Evolutionary conservation across 805 yeast genomes (phyloP).

Genomic region (Nakazawaea pomicola): DNA sequence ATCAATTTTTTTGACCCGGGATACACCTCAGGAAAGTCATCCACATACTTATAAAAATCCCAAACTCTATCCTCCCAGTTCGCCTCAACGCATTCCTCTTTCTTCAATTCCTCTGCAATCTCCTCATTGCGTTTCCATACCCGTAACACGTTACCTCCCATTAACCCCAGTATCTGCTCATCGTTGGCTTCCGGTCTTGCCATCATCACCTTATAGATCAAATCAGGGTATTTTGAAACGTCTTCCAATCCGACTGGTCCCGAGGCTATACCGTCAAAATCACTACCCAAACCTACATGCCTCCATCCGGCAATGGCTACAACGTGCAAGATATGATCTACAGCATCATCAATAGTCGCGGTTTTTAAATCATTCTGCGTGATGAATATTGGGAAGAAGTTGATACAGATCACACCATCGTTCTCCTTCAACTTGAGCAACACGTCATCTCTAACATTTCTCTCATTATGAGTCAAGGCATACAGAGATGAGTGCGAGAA

Average conservation of each 20-base stretch:
- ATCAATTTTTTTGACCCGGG: slow-evolving; percentile 24
- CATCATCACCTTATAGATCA: slow-evolving; percentile 25
- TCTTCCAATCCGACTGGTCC: slow-evolving; percentile 41
- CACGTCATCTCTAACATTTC: slow-evolving; percentile 41
- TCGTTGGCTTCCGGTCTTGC: slow-evolving; percentile 33
- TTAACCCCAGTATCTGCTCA: slow-evolving; percentile 29
- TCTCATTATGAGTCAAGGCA: slow-evolving; percentile 27
- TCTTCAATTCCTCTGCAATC: slow-evolving; percentile 15
- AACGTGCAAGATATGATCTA: slow-evolving; percentile 33
- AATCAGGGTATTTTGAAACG: slow-evolving; percentile 41
- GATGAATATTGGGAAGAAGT: slow-evolving; percentile 35
- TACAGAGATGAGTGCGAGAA: slow-evolving; percentile 39
- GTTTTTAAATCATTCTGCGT: slow-evolving; percentile 13
- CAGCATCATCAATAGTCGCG: slow-evolving; percentile 38
- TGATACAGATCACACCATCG: slow-evolving; percentile 38
- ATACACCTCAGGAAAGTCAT: slow-evolving; percentile 30
- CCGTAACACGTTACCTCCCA: slow-evolving; percentile 34
- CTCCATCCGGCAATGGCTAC: slow-evolving; percentile 39
- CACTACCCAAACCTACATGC: slow-evolving; percentile 41
- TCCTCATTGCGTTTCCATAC: slow-evolving; percentile 34
- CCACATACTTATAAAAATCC: slow-evolving; percentile 26
- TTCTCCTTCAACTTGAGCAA: slow-evolving; percentile 28
- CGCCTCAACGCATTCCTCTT: slow-evolving; percentile 21
- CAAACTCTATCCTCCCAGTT: slow-evolving; percentile 32
- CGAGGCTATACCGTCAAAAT: slow-evolving; percentile 40